These are phyloP conservation scores for Oidiodendron maius DNA, from an alignment of 495 filamentous ascomycete species.

Conservation along the genomic window DNA sequence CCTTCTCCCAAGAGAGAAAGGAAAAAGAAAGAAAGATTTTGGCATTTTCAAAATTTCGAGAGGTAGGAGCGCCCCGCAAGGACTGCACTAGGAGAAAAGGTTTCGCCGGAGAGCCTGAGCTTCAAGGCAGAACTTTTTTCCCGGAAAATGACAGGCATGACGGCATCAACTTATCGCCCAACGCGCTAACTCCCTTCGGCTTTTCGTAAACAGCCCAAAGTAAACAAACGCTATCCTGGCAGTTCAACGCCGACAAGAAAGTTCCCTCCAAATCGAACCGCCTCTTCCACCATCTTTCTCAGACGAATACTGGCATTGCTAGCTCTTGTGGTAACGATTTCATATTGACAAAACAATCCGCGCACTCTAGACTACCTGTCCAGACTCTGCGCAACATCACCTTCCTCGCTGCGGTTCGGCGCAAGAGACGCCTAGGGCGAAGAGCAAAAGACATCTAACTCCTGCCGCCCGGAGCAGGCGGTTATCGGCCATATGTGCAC, in stretches of 20 bases:
- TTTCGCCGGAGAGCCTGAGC: conserved; percentile 2
- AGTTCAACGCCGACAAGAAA: not conserved
- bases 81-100: conserved; percentile 6
- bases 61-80: conserved; percentile 3
- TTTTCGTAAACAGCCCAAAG: not conserved
- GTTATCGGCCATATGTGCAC: conserved; percentile 14
- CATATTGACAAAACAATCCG: too few relatives aligned
- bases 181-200: not conserved
- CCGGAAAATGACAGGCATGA: too few relatives aligned
- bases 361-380: too few relatives aligned
- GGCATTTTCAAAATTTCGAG: conserved; percentile 32
- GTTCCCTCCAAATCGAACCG: not conserved
- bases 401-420: too few relatives aligned
- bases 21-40: conserved; percentile 40
- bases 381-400: too few relatives aligned
- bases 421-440: too few relatives aligned
- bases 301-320: too few relatives aligned
- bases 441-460: too few relatives aligned
- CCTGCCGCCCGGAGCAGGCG: not conserved
- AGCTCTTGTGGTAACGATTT: too few relatives aligned
- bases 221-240: not conserved
- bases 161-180: not conserved
- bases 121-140: too few relatives aligned
- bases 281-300: too few relatives aligned
- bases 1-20: conserved; percentile 54